Base-by-base conservation (phyloP, 805 yeast genomes). In the Monosporozyma aerobia region DNA sequence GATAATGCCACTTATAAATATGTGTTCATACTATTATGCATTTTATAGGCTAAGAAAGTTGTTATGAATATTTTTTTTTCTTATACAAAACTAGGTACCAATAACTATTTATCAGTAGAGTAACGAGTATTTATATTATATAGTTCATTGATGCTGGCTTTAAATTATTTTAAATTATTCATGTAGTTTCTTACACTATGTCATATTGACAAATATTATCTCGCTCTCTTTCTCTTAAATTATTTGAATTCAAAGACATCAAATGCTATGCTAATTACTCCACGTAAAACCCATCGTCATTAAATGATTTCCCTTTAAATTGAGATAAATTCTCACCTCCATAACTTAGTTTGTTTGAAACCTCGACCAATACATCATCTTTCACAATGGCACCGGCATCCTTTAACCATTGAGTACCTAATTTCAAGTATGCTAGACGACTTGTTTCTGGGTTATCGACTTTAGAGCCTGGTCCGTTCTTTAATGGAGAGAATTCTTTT, bases 401-500 rank as follows among this genome's bases (percentile, higher is more conserved):
- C 29, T 67, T 61, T 35, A 87, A 75, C 97, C 98, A 92, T 50
- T 75, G 72, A 16, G 88, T 81, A 33, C 90, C 82, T 64, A 90
- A 77, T 39, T 71, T 69, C 60, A 90, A 71, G 56, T 81, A 80
- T 59, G 85, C 84, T 3, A 62, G 67, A 55, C 83, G 78, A 57
- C 96, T 87, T 1, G 97, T 83, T 56, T 81, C 85, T 30, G 97
- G 95, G 49, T 88, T 84, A 70, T 92, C 97, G 62, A 80, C 82
- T 23, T 75, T 73, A n/a, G 95, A 77, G 22, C 90, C 95, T 13
- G 85, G 81, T 1, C 88, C 95, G 69, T 94, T 94, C 65, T 94
- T 94, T 69, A 94, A 78, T 3, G 99, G 99, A 19, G 96, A 85
- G 64, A 94, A 94, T 69, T 94, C 99, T 54, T 81, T 82, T 3